Evolutionary conservation across 2,329 filamentous ascomycete species (phyloP), one percentile per base, ranked within the genome.

Genomic region (Aspergillus ruber): DNA sequence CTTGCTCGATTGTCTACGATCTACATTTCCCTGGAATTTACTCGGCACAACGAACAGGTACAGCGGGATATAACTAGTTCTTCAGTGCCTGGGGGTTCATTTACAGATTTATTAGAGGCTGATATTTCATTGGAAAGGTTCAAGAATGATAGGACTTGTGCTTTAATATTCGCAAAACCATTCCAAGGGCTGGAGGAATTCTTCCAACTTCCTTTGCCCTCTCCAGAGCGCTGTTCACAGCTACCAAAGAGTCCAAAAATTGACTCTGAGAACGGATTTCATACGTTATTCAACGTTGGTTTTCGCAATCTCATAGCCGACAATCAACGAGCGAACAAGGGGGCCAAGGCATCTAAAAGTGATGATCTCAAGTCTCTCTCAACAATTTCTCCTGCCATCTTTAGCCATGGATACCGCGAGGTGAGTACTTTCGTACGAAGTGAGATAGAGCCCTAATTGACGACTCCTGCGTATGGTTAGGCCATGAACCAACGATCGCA

Each of bases 401-500:
- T 69, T 42, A 62, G 56, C 12, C 50, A 48, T 7, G 51, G 56
- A 4, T 68, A 70, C 44, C 53, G 55, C 39, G 54, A 61, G 50
- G 69, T 67, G 20, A 38, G 43, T 9, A 27, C 7, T 17, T 9
- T 10, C 29, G n/a, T 36, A 8, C 2, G 18, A n/a, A 38, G 5
- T 15, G 15, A 38, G 13, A 44, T 13, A 44, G 13, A 44, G 13
- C 18, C 15, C 35, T 36, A 15, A 42, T 40, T 52, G 10, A 44
- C 39, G 18, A 2, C 39, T 20, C 6, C 12, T 29, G 15, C 36
- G 15, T 13, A 12, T 5, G 12, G 33, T 42, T 35, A 72, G 69
- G 62, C 58, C 29, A 63, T 71, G 48, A 60, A 57, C 32, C 64
- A 70, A 51, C 58, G 69, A 29, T 59, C 58, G 8, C 55, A 56